Base-by-base conservation (phyloP, 2,329 filamentous ascomycete genomes). In the Leptographium procerum region DNA sequence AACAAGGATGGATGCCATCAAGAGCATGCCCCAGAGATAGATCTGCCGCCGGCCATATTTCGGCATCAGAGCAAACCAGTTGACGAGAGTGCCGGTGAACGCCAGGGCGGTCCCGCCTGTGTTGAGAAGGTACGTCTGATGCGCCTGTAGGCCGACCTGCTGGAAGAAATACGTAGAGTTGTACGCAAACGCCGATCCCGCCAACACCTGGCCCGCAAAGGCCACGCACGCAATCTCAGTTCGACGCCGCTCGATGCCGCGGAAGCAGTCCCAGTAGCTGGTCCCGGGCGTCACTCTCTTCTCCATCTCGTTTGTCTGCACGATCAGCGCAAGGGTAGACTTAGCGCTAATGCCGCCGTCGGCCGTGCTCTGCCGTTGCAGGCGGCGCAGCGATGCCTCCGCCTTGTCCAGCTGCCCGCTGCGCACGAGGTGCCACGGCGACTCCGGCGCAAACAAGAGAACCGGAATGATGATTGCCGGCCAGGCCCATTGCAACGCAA, bases 231-330 rank as follows among this genome's bases (percentile, higher is more conserved):
- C 71, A 28, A 77, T 75, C 59, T 76, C 73, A 0, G 74, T 77
- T 28, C 76, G 69, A 0, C 75, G 69, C 5, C 75, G 65, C 59
- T 81, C 73, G 7, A 67, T 64, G 14, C 72, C 73, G 34, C 70
- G 71, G 66, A 81, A 79, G 62, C 76, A 78, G 65, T 79, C 75
- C 29, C 65, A 54, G 62, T 80, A 81, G 53, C 66, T 70, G 1
- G 72, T 72, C 2, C 75, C 76, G 2, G 64, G 64, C 0, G 70
- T 69, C 40, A 71, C 65, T n/a, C 69, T 66, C 36, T 70, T 67
- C 63, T 79, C 75, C 16, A 75, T 64, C 64, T 71, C 70, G 57
- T 75, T 73, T 4, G 62, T 78, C 54, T 76, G 70, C 6, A 71
- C 65, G 67, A 78, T 75, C 70, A 76, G 71, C 22, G 74, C 72